These are phyloP conservation scores for Phaeomoniella chlamydospora DNA, from an alignment of 2,329 filamentous ascomycete species.

Conservation along the genomic window DNA sequence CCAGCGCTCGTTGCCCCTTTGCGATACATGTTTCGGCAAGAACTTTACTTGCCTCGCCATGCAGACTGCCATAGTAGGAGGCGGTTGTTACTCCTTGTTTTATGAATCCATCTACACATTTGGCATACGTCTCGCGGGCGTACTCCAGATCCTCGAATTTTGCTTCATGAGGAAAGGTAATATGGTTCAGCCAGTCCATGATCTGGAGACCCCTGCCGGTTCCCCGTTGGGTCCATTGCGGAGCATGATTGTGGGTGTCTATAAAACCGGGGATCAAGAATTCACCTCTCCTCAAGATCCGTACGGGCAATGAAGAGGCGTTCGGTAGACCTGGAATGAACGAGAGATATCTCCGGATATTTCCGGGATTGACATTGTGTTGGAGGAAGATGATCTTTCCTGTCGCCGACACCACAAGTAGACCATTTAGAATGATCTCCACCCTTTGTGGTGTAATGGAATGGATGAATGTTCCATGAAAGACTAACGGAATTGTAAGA, in stretches of 20 bases:
- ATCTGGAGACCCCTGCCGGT: slow-evolving; percentile 24
- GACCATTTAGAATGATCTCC: slow-evolving; percentile 20
- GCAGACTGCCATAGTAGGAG: slow-evolving; percentile 44
- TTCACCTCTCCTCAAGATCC: slow-evolving; percentile 19
- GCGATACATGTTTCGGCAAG: slow-evolving; percentile 39
- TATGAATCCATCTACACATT: slow-evolving; percentile 42
- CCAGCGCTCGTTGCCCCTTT: slow-evolving; percentile 43
- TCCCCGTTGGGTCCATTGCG: slow-evolving; percentile 35
- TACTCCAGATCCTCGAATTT: slow-evolving; percentile 41
- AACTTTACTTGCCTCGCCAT: slow-evolving; percentile 41
- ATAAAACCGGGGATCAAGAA: slow-evolving; percentile 48
- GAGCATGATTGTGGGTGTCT: slow-evolving; percentile 56
- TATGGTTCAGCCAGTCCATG: slow-evolving; percentile 47
- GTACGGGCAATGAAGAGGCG: slow-evolving; percentile 6
- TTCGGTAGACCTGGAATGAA: slow-evolving; percentile 4
- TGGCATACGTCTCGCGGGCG: slow-evolving; percentile 35
- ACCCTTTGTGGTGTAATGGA: slow-evolving; percentile 19
- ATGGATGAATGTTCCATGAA: slow-evolving; percentile 30
- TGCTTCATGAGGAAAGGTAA: slow-evolving; percentile 52
- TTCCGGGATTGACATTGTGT: slow-evolving; percentile 3
- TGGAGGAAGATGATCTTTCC: slow-evolving; percentile 13
- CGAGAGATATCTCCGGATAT: slow-evolving; percentile 4
- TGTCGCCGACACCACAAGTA: slow-evolving; percentile 5
- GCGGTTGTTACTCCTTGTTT: slow-evolving; percentile 49
- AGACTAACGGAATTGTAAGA: slow-evolving; percentile 8